Evolutionary conservation across 2,329 filamentous ascomycete species (phyloP).

Genomic region (Talaromyces atroroseus): DNA sequence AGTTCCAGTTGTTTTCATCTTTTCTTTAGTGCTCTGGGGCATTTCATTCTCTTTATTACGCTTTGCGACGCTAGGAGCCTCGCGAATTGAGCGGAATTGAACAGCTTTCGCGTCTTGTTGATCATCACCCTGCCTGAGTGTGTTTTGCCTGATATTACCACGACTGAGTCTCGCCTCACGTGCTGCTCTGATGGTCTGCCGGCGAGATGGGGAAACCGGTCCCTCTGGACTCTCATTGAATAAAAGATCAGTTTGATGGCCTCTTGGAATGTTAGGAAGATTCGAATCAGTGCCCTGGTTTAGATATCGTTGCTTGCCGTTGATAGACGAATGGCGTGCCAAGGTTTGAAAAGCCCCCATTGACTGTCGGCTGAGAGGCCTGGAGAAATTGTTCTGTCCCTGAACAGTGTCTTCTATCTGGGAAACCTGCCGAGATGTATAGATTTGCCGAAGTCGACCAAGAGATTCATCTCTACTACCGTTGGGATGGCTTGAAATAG

Average conservation of each 20-base stretch:
- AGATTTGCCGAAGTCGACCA: not conserved
- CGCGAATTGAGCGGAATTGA: constrained; percentile 26
- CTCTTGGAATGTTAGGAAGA: not conserved
- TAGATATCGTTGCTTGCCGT: constrained; percentile 2
- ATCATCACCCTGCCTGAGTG: constrained; percentile 18
- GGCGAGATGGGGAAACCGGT: constrained; percentile 29
- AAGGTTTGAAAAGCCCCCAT: constrained; percentile 16
- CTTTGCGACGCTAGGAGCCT: constrained; percentile 16
- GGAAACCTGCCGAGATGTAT: not conserved
- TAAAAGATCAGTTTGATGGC: constrained; percentile 12
- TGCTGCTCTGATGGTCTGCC: constrained; percentile 14
- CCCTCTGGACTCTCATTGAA: constrained; percentile 19
- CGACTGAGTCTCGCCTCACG: constrained; percentile 19
- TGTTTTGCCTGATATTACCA: constrained; percentile 10
- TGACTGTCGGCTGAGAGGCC: constrained; percentile 31
- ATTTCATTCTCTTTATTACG: constrained; percentile 28
- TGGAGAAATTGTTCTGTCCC: constrained; percentile 31
- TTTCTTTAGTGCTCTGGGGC: constrained; percentile 12
- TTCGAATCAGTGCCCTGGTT: not conserved
- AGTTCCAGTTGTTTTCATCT: constrained; percentile 14
- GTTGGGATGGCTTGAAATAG: not conserved
- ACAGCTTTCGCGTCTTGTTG: constrained; percentile 19
- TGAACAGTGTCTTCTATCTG: not conserved
- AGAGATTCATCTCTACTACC: not conserved
- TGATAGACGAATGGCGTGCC: constrained; percentile 1